Percentiles rank a stretch among this genome's conserved stretches.
phyloP scores from a whole-genome alignment of 1,139 yeast species.

The Meyerozyma sp. region DNA sequence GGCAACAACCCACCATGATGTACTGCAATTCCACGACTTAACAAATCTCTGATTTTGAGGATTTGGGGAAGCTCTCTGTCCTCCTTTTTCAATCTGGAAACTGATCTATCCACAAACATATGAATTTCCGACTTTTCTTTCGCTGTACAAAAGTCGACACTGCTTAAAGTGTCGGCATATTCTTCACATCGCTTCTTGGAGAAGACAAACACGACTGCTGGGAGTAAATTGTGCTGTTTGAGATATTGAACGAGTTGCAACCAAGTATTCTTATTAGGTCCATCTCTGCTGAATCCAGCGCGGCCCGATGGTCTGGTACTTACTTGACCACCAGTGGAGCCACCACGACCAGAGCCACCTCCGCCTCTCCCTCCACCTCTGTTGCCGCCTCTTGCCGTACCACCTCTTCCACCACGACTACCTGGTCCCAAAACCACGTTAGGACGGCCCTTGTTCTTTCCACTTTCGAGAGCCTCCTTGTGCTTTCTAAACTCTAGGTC shows the following conservation, averaged over 20 bases:
- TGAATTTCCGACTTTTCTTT: conserved; percentile 87
- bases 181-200: conserved; percentile 92
- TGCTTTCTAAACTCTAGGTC: conserved; percentile 63
- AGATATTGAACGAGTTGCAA: conserved; percentile 66
- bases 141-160: conserved; percentile 75
- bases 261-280: conserved; percentile 81
- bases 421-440: conserved; percentile 36
- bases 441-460: conserved; percentile 30
- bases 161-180: conserved; percentile 72
- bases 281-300: conserved; percentile 46
- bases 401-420: conserved; percentile 42
- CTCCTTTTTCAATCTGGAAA: conserved; percentile 80
- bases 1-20: conserved; percentile 97
- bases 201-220: conserved; percentile 90
- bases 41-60: conserved; percentile 68
- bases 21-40: conserved; percentile 89
- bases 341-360: conserved; percentile 22
- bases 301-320: conserved; percentile 8
- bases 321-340: conserved; percentile 13
- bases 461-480: conserved; percentile 43
- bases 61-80: conserved; percentile 94
- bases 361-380: conserved; percentile 22
- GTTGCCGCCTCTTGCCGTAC: conserved; percentile 39
- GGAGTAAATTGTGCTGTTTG: conserved; percentile 62
- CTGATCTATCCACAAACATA: conserved; percentile 87